Evolutionary conservation across 2,329 filamentous ascomycete species (phyloP), one percentile per base, ranked within the genome.

Genomic region (Alternaria alternata): DNA sequence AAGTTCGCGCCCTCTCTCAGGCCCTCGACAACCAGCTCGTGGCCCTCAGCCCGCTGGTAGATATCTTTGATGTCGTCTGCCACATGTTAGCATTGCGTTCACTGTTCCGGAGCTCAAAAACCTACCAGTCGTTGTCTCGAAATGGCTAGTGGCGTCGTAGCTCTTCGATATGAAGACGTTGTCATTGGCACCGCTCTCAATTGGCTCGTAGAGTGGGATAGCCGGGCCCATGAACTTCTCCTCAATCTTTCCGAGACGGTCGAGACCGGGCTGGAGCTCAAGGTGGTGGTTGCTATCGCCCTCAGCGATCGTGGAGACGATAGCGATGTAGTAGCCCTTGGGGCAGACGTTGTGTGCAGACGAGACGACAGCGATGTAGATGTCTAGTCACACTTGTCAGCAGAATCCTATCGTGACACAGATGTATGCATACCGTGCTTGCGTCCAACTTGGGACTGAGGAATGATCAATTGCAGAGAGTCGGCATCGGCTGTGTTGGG

Each of bases 261-360:
- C 93, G 68, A 98, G 89, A 75, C 94, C 95, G 30, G 94, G 89
- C 81, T 95, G 89, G 43, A 99, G 89, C 84, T 99, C 95, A 59
- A 97, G 85, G 81, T 99, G 95, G 82, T 97, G 94, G 86, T 99
- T 98, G 67, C 92, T 89, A 63, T 89, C 84, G 44, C 89, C 90
- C 85, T 99, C 96, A 66, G 95, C 93, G 76, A 99, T 97, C 61
- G 95, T 99, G 48, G 93, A 97, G 67, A 99, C 94, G 63, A 98
- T 99, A 73, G 95, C 95, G 72, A 99, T 93, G 85, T 96, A 99
- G 88, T 97, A 98, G 63, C 94, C 94, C 87, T 97, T 96, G 74
- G 96, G 95, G 84, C 94, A 98, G 72, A 99, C 96, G 74, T 96
- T 98, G 85, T 99, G 96, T 38, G 94, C 92, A 39, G 92, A 93